Conservation (phyloP, 306 rosid genomes). For the Ochetophila trinervis region DNA sequence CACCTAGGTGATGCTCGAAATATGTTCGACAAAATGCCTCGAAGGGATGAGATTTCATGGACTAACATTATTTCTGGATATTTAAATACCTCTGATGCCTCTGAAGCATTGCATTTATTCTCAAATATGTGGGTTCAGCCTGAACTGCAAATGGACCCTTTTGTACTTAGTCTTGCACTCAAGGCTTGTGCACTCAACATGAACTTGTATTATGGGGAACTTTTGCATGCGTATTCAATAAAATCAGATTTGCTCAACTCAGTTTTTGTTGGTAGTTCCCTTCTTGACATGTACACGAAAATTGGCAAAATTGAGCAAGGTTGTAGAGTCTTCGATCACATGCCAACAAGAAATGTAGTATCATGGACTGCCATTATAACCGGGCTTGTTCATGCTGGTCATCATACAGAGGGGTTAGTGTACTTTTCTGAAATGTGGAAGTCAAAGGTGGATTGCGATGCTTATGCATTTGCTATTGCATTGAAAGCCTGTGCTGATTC, state of each 20-base stretch:
- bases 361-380: slow-evolving; percentile 69
- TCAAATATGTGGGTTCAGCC: slow-evolving; percentile 49
- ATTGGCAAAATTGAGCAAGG: slow-evolving; percentile 50
- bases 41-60: slow-evolving; percentile 20
- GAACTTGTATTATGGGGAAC: slow-evolving; percentile 43
- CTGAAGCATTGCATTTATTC: slow-evolving; percentile 54
- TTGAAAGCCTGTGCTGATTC: slow-evolving; percentile 73
- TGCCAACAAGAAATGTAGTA: slow-evolving; percentile 56
- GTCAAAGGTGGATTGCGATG: slow-evolving; percentile 56
- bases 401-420: slow-evolving; percentile 40
- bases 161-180: slow-evolving; percentile 53
- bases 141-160: slow-evolving; percentile 45
- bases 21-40: slow-evolving; percentile 43
- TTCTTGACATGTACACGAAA: slow-evolving; percentile 75
- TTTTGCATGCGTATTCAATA: slow-evolving; percentile 57
- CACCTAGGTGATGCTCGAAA: slow-evolving; percentile 43
- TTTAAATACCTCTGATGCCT: slow-evolving; percentile 36
- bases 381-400: slow-evolving; percentile 73
- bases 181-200: slow-evolving; percentile 59
- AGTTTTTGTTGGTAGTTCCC: slow-evolving; percentile 65
- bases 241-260: slow-evolving; percentile 59
- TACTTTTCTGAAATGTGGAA: slow-evolving; percentile 78
- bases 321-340: slow-evolving; percentile 49
- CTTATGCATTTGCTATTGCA: slow-evolving; percentile 57
- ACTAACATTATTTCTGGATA: slow-evolving; percentile 44